Conservation (phyloP, 1,139 yeast species). For the Candida smagusa region DNA sequence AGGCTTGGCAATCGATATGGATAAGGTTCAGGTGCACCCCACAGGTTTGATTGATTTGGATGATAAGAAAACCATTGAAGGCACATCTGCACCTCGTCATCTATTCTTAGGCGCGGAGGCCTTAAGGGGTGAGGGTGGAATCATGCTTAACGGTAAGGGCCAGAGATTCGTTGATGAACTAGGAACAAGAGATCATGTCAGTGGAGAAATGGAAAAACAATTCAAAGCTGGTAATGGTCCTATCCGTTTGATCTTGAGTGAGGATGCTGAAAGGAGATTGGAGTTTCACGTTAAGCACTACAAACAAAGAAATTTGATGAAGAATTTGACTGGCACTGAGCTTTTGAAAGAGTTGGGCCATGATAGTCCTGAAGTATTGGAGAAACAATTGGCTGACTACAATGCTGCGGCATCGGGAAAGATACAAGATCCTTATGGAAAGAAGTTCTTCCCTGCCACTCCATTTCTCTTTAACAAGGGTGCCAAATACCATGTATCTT, state of each 20-base stretch:
- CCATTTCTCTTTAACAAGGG: slow-evolving; percentile 36
- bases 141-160: slow-evolving; percentile 59
- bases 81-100: slow-evolving; percentile 44
- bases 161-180: slow-evolving; percentile 71
- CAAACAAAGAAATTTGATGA: slow-evolving; percentile 62
- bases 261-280: slow-evolving; percentile 41
- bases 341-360: slow-evolving; percentile 46
- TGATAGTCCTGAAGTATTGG: slow-evolving; percentile 22
- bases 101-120: slow-evolving; percentile 79
- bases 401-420: slow-evolving; percentile 45
- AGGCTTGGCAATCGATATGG: slow-evolving; percentile 68
- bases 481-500: slow-evolving; percentile 46
- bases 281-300: slow-evolving; percentile 64
- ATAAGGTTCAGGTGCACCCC: slow-evolving; percentile 79
- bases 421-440: slow-evolving; percentile 45
- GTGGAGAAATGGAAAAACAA: slow-evolving; percentile 55
- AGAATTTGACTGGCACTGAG: slow-evolving; percentile 47
- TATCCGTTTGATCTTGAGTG: slow-evolving; percentile 46
- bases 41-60: slow-evolving; percentile 72
- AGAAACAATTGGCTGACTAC: slow-evolving; percentile 40
- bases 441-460: slow-evolving; percentile 49
- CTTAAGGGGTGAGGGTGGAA: slow-evolving; percentile 74
- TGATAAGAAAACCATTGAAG: slow-evolving; percentile 45
- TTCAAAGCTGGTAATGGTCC: slow-evolving; percentile 47
- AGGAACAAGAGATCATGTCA: slow-evolving; percentile 66